Conservation (phyloP, 2,329 filamentous ascomycete genomes). For the Fusarium solani-melongenae region DNA sequence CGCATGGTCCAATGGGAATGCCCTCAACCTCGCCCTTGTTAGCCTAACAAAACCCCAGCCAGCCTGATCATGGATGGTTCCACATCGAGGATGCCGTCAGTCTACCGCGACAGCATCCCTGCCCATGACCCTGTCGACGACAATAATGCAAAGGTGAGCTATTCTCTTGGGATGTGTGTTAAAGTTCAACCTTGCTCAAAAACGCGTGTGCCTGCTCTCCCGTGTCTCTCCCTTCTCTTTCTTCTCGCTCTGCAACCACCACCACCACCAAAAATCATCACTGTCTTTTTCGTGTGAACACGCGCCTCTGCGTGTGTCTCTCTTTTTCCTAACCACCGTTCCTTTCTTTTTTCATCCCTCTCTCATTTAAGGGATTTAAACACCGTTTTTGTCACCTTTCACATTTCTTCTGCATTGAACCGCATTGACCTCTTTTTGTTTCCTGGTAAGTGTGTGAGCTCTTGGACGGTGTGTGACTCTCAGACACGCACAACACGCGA, state of each 20-base stretch:
- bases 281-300: conserved; percentile 41
- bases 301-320: conserved; percentile 38
- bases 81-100: conserved; percentile 28
- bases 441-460: conserved; percentile 24
- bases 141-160: conserved; percentile 26
- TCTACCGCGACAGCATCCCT: conserved; percentile 32
- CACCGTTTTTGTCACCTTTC: conserved; percentile 1
- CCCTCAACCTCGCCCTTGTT: conserved; percentile 12
- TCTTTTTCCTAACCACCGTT: conserved; percentile 28
- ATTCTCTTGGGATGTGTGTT: neutral
- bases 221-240: conserved; percentile 8
- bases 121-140: conserved; percentile 13
- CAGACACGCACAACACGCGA: conserved; percentile 14
- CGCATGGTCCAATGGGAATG: conserved; percentile 35
- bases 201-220: conserved; percentile 18
- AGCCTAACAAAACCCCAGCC: neutral
- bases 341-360: conserved; percentile 22
- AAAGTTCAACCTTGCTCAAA: conserved; percentile 25
- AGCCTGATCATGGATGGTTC: conserved; percentile 32
- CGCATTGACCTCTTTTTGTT: conserved; percentile 3
- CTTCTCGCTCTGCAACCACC: neutral
- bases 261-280: conserved; percentile 20
- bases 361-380: conserved; percentile 15
- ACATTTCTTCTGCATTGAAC: neutral
- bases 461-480: neutral